Evolutionary conservation across 305 asterid species (phyloP), one percentile per base, ranked within the genome.

Genomic region (Rubia occidens): DNA sequence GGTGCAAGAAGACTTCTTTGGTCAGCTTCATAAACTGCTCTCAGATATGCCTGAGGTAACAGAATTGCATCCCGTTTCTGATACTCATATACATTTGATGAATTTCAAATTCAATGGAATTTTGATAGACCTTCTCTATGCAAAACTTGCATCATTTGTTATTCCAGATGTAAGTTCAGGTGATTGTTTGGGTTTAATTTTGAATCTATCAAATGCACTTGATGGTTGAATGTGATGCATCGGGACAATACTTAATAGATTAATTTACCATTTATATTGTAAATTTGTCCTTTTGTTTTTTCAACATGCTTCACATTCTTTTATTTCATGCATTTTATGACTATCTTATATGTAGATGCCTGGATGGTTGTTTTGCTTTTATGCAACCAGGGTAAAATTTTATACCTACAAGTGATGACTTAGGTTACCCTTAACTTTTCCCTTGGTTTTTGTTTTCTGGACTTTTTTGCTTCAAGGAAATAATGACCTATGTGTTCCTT

Each of bases 81-180:
- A 87, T 58, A 97, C 97, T 83, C 91, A 85, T 66, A 96, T 93
- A 63, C 97, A 97, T 9, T 96, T 90, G 74, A 86, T 93, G 97
- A 82, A 51, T 74, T 93, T 93, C 88, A 93, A 86, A 82, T 86
- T 90, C 80, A 79, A 72, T 78, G 97, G 95, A 69, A 82, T 93
- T 71, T 88, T 97, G 54, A 78, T 90, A 66, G 98, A 90, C 79
- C 88, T 93, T 67, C 95, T 90, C 35, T 93, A 93, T 70, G 97
- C 96, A 60, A 90, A 82, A 76, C 89, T 90, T 54, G 78, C 98
- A 78, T 96, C 85, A 70, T 90, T 92, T 96, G 90, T 88, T 75
- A 87, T 90, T 74, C 96, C 97, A 72, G 97, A 93, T 78, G 98
- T 93, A 82, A 70, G 91, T 58, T 39, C 78, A 17, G 58, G 26